phyloP scores from a whole-genome alignment of 2,329 filamentous ascomycete genomes.

The Talaromyces sp. region DNA sequence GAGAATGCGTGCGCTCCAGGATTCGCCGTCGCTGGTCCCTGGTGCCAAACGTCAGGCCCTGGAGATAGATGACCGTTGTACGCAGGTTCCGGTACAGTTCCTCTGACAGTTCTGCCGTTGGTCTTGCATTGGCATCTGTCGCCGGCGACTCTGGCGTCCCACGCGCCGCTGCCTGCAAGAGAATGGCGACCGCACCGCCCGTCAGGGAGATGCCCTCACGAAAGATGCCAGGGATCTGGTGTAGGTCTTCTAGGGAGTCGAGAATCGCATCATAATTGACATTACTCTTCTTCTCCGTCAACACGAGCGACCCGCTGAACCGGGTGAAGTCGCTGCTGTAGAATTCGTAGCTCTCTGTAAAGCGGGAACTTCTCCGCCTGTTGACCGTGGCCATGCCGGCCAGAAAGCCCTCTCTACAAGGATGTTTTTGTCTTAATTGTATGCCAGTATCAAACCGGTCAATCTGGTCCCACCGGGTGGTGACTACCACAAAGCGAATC shows the following conservation, averaged over 20 bases:
- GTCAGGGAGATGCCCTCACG: constrained; percentile 31
- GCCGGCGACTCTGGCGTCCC: constrained; percentile 16
- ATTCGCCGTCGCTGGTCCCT: constrained; percentile 24
- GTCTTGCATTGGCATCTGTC: constrained; percentile 2
- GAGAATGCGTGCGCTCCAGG: constrained; percentile 18
- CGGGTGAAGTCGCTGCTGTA: constrained; percentile 9
- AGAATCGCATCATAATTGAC: constrained; percentile 14
- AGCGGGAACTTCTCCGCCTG: constrained; percentile 6
- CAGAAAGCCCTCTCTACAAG: background rate
- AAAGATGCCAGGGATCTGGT: constrained; percentile 30
- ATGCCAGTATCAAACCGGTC: background rate
- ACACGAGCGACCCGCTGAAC: constrained; percentile 5
- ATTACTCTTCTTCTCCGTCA: background rate
- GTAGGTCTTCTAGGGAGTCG: constrained; percentile 25
- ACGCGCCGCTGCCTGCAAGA: constrained; percentile 30
- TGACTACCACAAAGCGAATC: background rate
- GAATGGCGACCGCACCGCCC: constrained; percentile 27
- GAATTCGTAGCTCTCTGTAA: constrained; percentile 11
- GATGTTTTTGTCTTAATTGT: background rate
- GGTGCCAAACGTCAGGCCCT: constrained; percentile 29
- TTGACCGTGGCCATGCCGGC: background rate
- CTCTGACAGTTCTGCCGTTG: constrained; percentile 14
- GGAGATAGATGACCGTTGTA: constrained; percentile 27
- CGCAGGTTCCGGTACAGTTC: constrained; percentile 26
- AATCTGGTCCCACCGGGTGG: background rate